Evolutionary conservation across 2,329 filamentous ascomycete genomes (phyloP).

Genomic region (Pseudogymnoascus sp.): DNA sequence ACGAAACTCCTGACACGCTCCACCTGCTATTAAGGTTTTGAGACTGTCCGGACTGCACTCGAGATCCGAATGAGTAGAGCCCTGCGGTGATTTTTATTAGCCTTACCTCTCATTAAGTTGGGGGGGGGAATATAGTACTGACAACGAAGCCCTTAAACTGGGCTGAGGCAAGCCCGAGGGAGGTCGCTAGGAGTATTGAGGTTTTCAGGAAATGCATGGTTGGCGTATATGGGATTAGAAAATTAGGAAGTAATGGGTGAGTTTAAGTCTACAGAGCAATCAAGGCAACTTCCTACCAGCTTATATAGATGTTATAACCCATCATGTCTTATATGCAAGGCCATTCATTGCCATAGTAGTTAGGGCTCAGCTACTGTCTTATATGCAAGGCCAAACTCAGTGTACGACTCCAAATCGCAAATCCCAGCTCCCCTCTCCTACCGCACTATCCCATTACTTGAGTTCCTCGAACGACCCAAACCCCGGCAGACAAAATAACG

Average conservation of each 20-base stretch:
- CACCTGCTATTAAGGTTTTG: background rate
- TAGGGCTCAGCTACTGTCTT: background rate
- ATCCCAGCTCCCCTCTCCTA: background rate
- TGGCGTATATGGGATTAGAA: background rate
- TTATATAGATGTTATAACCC: background rate
- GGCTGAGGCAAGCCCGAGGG: background rate
- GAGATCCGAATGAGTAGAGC: background rate
- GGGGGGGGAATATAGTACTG: background rate
- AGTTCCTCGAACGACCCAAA: too few species aligned
- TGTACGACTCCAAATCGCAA: background rate
- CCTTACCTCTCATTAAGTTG: background rate
- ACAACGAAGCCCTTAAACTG: background rate
- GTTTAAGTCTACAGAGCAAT: background rate
- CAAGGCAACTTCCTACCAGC: background rate
- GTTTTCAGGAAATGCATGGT: background rate
- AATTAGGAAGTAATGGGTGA: background rate
- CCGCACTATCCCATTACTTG: background rate
- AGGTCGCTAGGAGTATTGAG: background rate
- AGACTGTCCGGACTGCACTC: background rate
- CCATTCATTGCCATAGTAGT: background rate
- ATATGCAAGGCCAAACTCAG: background rate
- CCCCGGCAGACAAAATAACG: background rate
- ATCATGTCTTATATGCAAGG: background rate
- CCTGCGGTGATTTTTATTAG: background rate
- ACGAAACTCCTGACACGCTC: too few species aligned